Evolutionary conservation across 2,329 filamentous ascomycete species (phyloP), one percentile per base, ranked within the genome.

Genomic region (Colletotrichum sansevieriae): DNA sequence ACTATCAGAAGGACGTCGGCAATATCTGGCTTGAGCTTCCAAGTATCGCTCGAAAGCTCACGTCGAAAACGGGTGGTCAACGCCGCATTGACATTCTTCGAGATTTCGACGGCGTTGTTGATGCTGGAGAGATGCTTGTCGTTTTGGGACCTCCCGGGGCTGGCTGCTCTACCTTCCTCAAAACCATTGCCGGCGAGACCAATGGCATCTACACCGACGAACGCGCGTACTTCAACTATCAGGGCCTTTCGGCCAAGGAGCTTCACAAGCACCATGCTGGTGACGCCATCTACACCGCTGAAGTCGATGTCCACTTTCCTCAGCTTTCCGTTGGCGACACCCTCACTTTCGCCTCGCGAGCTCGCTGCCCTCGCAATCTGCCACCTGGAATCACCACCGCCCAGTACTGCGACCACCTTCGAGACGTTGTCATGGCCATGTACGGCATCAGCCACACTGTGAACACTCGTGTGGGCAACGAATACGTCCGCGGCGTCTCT

Each of bases 141-240:
- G 86, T 88, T 13, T 81, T 89, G 3, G 87, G 87, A 22, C 85
- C 85, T 56, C 86, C 87, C 5, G 80, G 80, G 4, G 74, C 77
- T 0, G 87, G 87, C 20, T 93, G 90, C 73, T 89, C 90, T 10
- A 92, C 91, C 0, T 89, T 92, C 71, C 80, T 92, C 61, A 92
- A 91, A 76, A 89, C 88, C 0, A 82, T 91, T 54, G 84, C 88
- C 10, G 88, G 89, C 61, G 88, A 91, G 74, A 89, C 86, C 0
- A 84, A 90, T 70, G 89, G 89, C n/a, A 85, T 91, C 73, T 82
- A 83, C 49, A 59, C 68, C 29, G 63, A 66, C 9, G 70, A 71
- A 3, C 54, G 51, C 13, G 54, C 70, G 3, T 67, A 66, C 41
- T 66, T 71, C 39, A 71, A 71, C 51, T 71, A 71, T 39, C 58